These are phyloP conservation scores for Lumnitzera racemosa DNA, from an alignment of 345 rosid species.

Conservation along the genomic window DNA sequence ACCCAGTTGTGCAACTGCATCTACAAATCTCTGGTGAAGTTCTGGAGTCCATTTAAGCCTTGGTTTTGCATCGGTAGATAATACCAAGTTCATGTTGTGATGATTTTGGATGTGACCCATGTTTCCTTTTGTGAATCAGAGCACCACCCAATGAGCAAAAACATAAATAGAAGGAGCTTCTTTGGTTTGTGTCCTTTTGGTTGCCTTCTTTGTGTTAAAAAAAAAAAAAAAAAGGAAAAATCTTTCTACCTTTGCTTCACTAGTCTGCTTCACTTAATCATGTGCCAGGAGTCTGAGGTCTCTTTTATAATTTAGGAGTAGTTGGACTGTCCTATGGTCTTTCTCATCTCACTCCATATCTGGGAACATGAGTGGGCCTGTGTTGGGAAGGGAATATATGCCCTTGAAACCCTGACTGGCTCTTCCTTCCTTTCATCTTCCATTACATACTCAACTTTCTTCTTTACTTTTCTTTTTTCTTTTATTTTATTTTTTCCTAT, in stretches of 20 bases:
- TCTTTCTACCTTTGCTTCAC: neutral
- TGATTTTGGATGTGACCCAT: slow-evolving; percentile 35
- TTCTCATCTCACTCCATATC: slow-evolving; percentile 11
- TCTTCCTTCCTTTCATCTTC: neutral
- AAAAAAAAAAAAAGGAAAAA: too few relatives aligned
- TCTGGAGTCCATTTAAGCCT: slow-evolving; percentile 95
- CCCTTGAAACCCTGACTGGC: slow-evolving; percentile 2
- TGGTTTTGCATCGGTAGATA: slow-evolving; percentile 91
- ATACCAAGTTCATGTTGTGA: slow-evolving; percentile 57
- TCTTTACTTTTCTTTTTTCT: neutral
- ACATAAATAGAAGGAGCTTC: slow-evolving; percentile 6
- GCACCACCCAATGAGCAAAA: neutral
- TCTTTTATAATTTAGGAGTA: slow-evolving; percentile 7
- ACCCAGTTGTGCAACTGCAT: slow-evolving; percentile 72
- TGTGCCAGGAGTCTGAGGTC: neutral
- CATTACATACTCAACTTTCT: slow-evolving; percentile 11
- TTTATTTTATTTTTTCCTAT: too few relatives aligned
- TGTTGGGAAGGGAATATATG: slow-evolving; percentile 20
- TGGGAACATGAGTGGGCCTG: slow-evolving; percentile 15
- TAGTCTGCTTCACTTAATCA: too few relatives aligned
- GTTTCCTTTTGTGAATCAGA: slow-evolving; percentile 4
- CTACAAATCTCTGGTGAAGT: slow-evolving; percentile 80
- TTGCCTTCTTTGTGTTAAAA: too few relatives aligned
- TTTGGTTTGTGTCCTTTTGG: too few relatives aligned
- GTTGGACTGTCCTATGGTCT: slow-evolving; percentile 11